Evolutionary conservation across 768 basidiomycete species (phyloP).

Genomic region (Gloeopeniophorella convolvens): DNA sequence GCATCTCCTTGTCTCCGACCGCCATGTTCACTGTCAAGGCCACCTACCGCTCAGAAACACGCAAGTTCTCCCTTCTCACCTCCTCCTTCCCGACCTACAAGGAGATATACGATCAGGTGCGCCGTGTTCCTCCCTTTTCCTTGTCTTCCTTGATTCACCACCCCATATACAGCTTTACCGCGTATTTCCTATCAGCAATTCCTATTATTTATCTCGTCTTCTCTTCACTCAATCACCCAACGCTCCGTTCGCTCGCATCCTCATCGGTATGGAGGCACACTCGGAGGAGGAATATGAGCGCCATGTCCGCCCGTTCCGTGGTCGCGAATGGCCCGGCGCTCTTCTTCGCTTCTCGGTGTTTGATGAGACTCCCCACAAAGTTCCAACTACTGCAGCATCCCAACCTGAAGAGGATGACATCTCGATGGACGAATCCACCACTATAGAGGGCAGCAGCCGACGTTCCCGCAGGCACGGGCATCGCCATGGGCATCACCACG

Average conservation of each 20-base stretch:
- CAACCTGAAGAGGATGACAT: conserved; percentile 1
- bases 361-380: conserved; percentile 36
- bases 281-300: conserved; percentile 50
- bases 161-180: conserved; percentile 51
- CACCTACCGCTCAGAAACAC: conserved; percentile 63
- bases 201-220: conserved; percentile 58
- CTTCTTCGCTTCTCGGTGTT: conserved; percentile 57
- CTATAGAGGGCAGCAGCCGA: background rate
- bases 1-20: conserved; percentile 25
- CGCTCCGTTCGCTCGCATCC: conserved; percentile 45
- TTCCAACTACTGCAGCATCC: background rate
- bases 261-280: conserved; percentile 57
- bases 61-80: conserved; percentile 54
- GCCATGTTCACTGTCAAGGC: conserved; percentile 75
- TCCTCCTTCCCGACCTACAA: conserved; percentile 57
- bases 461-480: conserved; percentile 5
- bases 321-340: conserved; percentile 49
- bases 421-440: background rate
- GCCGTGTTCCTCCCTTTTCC: conserved; percentile 19
- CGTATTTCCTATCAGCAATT: conserved; percentile 56
- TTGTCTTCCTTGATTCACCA: background rate
- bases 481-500: conserved; percentile 9
- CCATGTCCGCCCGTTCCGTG: conserved; percentile 42
- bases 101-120: conserved; percentile 57
- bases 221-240: conserved; percentile 57